Evolutionary conservation across 2,329 filamentous ascomycete genomes (phyloP), one percentile per base, ranked within the genome.

Genomic region (Lizonia empirigonia): DNA sequence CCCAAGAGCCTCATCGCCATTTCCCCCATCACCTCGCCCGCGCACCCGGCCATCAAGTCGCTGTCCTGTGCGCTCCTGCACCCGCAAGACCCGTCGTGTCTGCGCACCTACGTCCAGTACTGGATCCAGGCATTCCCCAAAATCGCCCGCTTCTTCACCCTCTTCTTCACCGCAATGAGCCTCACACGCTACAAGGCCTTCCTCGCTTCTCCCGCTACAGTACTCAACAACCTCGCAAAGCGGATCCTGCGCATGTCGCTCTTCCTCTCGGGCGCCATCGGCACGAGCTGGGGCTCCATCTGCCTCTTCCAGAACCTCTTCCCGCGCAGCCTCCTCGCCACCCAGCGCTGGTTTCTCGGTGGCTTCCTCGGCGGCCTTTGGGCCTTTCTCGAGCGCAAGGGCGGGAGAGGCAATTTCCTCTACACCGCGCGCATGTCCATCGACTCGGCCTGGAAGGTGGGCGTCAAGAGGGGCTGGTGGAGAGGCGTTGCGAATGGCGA

Each of bases 11-110:
- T 96, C n/a, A 70, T 80, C 18, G 76, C 82, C 10, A 86, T 97
- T 49, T 81, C 87, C 0, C 89, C 91, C 1, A 84, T 97, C 46
- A 91, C 90, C 1, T 86, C 88, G 1, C 84, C 88, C 22, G 93
- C 93, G 0, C 93, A 97, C 67, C 93, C 93, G 1, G 85, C 91
- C 33, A 93, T 96, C 70, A 86, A 84, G 8, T 88, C 86, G 20
- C 84, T 97, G 16, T 93, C 91, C 34, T 99, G 94, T 75, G 93
- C 93, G 1, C 82, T 93, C 2, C 84, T 97, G 2, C 93, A 99
- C 70, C 92, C 93, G 0, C 80, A 84, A 15, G 90, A 96, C 64
- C 92, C 93, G 1, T 96, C 90, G 15, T 99, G 93, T 73, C 82
- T 88, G 29, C 89, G 90, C 23, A 95, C 90, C 3, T 95, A 92